phyloP scores from a whole-genome alignment of 805 yeast species.

The Suhomyces vadensis region DNA sequence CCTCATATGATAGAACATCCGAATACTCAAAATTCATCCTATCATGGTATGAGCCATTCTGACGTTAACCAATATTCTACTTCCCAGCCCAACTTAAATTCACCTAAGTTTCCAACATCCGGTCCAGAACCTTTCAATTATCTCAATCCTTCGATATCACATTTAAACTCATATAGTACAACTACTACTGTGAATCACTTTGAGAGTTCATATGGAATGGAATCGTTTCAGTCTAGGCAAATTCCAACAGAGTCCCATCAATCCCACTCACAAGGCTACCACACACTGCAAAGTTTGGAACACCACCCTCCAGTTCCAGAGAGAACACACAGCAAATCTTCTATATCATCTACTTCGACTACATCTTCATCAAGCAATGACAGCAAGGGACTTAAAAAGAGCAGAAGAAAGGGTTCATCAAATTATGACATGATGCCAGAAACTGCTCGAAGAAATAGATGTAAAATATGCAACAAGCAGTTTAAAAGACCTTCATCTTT shows the following conservation, averaged over 20 bases:
- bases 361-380: constrained; percentile 4
- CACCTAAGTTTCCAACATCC: not conserved
- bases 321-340: not conserved
- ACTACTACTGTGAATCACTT: not conserved
- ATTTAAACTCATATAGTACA: not conserved
- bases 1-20: not conserved
- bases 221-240: not conserved
- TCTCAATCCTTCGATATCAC: not conserved
- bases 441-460: constrained; percentile 48
- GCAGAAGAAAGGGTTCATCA: constrained; percentile 4
- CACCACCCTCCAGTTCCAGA: not conserved
- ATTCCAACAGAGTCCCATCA: no score
- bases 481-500: constrained; percentile 83
- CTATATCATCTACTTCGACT: constrained; percentile 8
- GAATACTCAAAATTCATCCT: not conserved
- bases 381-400: not conserved
- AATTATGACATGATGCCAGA: constrained; percentile 39
- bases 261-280: no score
- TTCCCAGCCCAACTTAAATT: not conserved
- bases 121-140: constrained; percentile 5
- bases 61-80: not conserved
- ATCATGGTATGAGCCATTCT: not conserved
- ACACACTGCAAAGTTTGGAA: no score
- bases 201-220: not conserved
- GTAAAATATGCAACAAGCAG: constrained; percentile 65